Conservation (phyloP, 441 rosid species). For the Adansonia grandidieri region DNA sequence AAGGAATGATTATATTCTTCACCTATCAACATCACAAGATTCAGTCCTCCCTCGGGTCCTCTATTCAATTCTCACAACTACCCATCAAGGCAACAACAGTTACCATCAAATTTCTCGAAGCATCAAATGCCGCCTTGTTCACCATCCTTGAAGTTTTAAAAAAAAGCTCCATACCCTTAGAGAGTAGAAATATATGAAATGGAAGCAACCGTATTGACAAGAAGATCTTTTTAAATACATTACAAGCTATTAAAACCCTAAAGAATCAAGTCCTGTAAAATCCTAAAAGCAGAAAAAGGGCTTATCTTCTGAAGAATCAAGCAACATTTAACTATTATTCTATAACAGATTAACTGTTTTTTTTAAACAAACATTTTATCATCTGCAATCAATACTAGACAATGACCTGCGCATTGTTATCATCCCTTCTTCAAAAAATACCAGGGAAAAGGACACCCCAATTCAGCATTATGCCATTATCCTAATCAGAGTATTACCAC, state of each 20-base stretch:
- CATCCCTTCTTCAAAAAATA: slow-evolving; percentile 3
- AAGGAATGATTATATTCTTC: background rate
- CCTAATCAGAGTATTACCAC: background rate
- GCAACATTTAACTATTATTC: background rate
- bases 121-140: background rate
- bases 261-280: background rate
- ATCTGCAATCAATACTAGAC: background rate
- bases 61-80: background rate
- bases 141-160: background rate
- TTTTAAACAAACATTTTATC: background rate
- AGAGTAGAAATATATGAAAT: background rate
- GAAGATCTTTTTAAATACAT: background rate
- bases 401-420: background rate
- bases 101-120: slow-evolving; percentile 2
- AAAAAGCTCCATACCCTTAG: background rate
- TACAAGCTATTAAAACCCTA: background rate
- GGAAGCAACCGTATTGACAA: background rate
- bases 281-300: background rate
- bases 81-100: background rate
- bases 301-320: background rate
- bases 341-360: background rate
- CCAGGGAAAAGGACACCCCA: background rate
- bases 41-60: slow-evolving; percentile 9
- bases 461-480: background rate
- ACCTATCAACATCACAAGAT: background rate